Evolutionary conservation across 345 rosid genomes (phyloP).

Genomic region (Citrus sp.): DNA sequence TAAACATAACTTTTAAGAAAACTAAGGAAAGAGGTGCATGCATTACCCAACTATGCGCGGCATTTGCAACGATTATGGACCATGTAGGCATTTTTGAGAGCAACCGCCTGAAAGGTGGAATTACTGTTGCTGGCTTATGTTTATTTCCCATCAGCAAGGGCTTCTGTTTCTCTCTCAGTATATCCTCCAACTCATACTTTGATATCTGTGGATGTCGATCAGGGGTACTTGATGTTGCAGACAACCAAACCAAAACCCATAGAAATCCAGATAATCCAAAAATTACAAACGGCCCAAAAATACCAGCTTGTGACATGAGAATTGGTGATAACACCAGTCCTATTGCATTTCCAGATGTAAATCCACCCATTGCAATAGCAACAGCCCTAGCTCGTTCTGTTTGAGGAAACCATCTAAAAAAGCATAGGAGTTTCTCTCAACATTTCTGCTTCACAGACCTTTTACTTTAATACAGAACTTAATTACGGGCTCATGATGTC

Average conservation of each 20-base stretch:
- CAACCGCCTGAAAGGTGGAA: conserved; percentile 84
- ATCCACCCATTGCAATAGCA: conserved; percentile 94
- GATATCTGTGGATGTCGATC: conserved; percentile 78
- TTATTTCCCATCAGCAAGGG: conserved; percentile 34
- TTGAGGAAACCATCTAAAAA: conserved; percentile 92
- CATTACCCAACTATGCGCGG: conserved; percentile 96
- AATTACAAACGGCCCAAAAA: conserved; percentile 91
- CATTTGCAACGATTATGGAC: conserved; percentile 89
- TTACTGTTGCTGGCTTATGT: conserved; percentile 34
- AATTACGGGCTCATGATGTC: background rate
- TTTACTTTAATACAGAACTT: conserved; percentile 11
- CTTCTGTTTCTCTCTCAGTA: conserved; percentile 42
- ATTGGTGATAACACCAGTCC: conserved; percentile 88
- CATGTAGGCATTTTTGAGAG: conserved; percentile 91
- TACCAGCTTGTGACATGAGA: conserved; percentile 83
- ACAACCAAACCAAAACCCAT: conserved; percentile 90
- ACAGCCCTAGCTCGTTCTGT: conserved; percentile 95
- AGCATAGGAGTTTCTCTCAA: conserved; percentile 36
- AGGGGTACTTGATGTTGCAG: conserved; percentile 79
- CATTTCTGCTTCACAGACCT: conserved; percentile 23
- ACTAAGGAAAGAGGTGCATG: conserved; percentile 1
- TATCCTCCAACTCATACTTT: conserved; percentile 71
- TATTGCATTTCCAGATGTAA: conserved; percentile 86
- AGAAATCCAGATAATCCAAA: conserved; percentile 91
- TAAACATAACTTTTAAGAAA: conserved; percentile 3